Evolutionary conservation across 306 rosid genomes (phyloP), one percentile per base, ranked within the genome.

Genomic region (Datisca glomerata): DNA sequence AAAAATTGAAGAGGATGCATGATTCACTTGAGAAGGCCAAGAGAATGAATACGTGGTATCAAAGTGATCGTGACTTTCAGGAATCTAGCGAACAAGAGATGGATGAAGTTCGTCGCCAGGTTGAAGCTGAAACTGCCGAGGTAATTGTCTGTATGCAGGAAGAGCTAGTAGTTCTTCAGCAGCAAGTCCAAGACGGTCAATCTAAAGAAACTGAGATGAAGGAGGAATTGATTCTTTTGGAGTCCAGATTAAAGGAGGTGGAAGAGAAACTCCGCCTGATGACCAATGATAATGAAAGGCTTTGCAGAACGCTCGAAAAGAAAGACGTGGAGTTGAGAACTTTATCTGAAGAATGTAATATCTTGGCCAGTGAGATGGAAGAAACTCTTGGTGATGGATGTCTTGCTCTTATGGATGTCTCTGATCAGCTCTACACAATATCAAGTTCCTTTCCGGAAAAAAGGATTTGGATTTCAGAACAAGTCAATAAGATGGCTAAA

Each of bases 101-200:
- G 82, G 95, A 77, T 55, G 81, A 74, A 74, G 74, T 80, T 27
- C 49, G 81, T 51, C 64, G 64, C 58, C 97, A 89, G 55, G 95
- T 64, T 21, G 98, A 89, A 50, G 93, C 79, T 47, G 98, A 89
- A 77, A 89, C 98, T 36, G 91, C 72, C 12, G 93, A 83, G 83
- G 98, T 75, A 49, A 89, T 89, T 41, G 93, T 84, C 41, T 77
- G 86, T 53, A 57, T 89, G 85, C 95, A 89, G 71, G 98, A 89
- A 70, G 98, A 89, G 70, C 93, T 89, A 60, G 66, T 54, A 7
- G 32, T 49, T 34, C 86, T 89, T 53, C 84, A 89, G 56, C 67
- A 69, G 47, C 84, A 89, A 67, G 74, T 84, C 43, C 76, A 77
- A 41, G 79, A 68, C 45, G 65, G 71, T 50, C 66, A 60, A 57